These are phyloP conservation scores for Fusarium algeriense DNA, from an alignment of 2,329 filamentous ascomycete genomes.

Conservation along the genomic window DNA sequence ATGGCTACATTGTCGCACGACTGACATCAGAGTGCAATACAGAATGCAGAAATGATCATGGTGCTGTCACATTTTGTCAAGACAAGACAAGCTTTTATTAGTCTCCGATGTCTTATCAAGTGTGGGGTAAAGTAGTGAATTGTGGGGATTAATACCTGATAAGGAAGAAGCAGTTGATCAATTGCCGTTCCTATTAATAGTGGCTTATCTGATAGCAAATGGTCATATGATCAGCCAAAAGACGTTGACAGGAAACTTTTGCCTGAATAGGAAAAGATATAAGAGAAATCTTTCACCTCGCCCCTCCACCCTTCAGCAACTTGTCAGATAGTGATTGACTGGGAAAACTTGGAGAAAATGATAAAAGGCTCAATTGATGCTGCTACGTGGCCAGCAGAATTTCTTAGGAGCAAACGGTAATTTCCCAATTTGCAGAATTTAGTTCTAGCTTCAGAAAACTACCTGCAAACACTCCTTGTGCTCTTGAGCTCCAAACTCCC, in stretches of 20 bases:
- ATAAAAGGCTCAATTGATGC: neutral
- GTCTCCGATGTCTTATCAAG: too few species aligned
- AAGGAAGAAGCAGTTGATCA: neutral
- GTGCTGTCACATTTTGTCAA: too few species aligned
- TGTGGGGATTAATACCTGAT: neutral
- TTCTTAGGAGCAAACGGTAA: too few species aligned
- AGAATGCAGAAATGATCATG: too few species aligned
- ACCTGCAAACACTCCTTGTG: too few species aligned
- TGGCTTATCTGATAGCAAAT: neutral
- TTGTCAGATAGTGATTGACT: neutral
- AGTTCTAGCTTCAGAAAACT: rapidly evolving
- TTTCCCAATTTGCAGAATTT: too few species aligned
- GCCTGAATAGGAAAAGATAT: neutral
- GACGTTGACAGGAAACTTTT: neutral
- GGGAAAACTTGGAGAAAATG: neutral
- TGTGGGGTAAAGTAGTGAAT: neutral
- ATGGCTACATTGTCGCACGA: neutral
- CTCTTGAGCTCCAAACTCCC: neutral
- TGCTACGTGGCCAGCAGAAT: neutral
- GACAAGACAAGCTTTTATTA: too few species aligned
- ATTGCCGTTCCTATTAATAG: neutral
- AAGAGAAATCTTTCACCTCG: neutral
- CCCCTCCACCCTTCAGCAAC: conserved; percentile 2
- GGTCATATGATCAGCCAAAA: neutral
- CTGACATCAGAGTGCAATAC: too few species aligned